Percentiles rank a stretch among this genome's conserved stretches.
phyloP scores from a whole-genome alignment of 2,329 filamentous ascomycete genomes.

The Lachnellula cervina region DNA sequence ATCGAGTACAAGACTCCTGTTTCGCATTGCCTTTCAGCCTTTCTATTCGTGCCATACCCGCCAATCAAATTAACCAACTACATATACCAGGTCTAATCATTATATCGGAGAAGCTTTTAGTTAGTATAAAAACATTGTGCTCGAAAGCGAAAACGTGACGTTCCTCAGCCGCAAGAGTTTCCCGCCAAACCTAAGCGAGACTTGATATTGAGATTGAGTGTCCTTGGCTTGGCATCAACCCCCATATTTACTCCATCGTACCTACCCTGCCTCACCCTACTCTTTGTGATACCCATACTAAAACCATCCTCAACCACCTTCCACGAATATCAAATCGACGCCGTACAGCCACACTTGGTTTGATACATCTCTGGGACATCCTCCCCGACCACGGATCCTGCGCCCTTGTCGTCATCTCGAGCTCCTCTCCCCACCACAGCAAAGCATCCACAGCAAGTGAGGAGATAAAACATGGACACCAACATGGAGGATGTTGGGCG shows the following conservation, averaged over 20 bases:
- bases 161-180: conserved; percentile 3
- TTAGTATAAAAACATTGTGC: neutral
- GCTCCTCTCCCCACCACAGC: conserved; percentile 25
- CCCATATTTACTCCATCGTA: conserved; percentile 11
- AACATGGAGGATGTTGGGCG: conserved; percentile 98
- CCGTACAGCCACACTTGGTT: neutral
- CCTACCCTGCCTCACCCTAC: conserved; percentile 22
- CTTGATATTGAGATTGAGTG: neutral
- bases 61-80: too few species aligned
- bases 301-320: conserved; percentile 1
- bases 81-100: too few species aligned
- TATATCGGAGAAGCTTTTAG: too few species aligned
- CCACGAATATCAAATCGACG: neutral
- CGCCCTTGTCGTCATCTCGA: conserved; percentile 24
- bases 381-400: conserved; percentile 4
- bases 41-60: too few species aligned
- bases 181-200: conserved; percentile 6
- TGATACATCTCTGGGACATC: neutral
- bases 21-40: too few species aligned
- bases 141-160: neutral
- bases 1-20: too few species aligned
- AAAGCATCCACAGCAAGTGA: conserved; percentile 6
- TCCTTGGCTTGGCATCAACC: neutral
- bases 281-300: neutral
- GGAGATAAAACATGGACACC: conserved; percentile 67